Conservation (phyloP, 768 basidiomycete species). For the Paxillus ammoniavirescens region DNA sequence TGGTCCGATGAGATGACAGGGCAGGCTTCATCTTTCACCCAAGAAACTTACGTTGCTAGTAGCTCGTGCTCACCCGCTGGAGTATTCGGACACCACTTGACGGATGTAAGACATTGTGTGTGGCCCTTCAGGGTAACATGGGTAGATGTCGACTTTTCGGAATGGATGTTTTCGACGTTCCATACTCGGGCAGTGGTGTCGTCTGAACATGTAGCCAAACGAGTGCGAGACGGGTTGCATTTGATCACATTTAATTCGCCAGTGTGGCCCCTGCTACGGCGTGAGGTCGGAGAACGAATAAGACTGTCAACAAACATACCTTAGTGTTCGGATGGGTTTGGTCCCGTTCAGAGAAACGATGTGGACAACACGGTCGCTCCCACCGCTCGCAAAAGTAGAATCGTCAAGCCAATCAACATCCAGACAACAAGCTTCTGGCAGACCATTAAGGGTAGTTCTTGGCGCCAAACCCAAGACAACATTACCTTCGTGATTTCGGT, state of each 20-base stretch:
- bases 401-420: constrained; percentile 81
- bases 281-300: constrained; percentile 1
- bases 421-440: constrained; percentile 64
- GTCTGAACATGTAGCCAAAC: constrained; percentile 79
- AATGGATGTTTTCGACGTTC: constrained; percentile 52
- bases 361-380: constrained; percentile 64
- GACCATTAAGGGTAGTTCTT: constrained; percentile 3
- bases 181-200: constrained; percentile 78
- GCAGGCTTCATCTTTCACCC: not conserved
- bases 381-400: constrained; percentile 67
- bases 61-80: constrained; percentile 53
- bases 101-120: constrained; percentile 57
- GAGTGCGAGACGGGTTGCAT: constrained; percentile 61
- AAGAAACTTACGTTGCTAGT: constrained; percentile 62
- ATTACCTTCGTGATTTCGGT: constrained; percentile 63
- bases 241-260: constrained; percentile 80
- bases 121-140: constrained; percentile 58
- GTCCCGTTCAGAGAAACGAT: constrained; percentile 54
- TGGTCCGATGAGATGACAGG: constrained; percentile 1
- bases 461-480: not conserved
- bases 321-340: constrained; percentile 59
- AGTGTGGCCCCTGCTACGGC: constrained; percentile 56
- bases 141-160: constrained; percentile 19
- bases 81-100: constrained; percentile 66
- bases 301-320: constrained; percentile 40